Base-by-base conservation (phyloP, 108 stramenopile species). In the Nannochloropsis granulata region DNA sequence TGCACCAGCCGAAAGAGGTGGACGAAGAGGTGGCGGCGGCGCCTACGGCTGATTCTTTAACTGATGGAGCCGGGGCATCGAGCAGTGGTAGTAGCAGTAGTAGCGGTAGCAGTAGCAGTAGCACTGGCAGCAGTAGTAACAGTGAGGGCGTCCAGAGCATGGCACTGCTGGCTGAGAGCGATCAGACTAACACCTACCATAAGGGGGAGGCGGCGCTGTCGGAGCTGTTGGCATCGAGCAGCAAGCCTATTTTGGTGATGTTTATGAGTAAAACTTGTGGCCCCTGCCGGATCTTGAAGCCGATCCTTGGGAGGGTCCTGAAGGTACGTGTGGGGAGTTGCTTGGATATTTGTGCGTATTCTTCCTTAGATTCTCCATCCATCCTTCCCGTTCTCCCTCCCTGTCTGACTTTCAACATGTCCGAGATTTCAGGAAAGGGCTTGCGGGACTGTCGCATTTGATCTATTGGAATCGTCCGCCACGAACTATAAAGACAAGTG, bases 261-360 rank as follows among this genome's bases (percentile, higher is more conserved):
- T 86, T 83, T 46, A 80, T 83, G 46, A 43, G 46, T 23, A 82
- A 82, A 11, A 80, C 86, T 13, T 86, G 86, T 42, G 86, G 86
- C 13, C 86, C 86, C 44, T 86, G 86, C 83, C 81, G 81, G 86
- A 78, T 81, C 7, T 43, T 86, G 44, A 78, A 71, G 9, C 85
- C 81, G 43, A 71, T 86, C 42, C 78, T 86, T 42, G 85, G 43
- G 24, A 43, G 78, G 12, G 82, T 86, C 16, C 43, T 82, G 44
- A 81, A 44, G 56, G 56, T 71, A n/a, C 56, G 56, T 71, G 56
- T 16, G 56, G 34, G 34, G 34, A 34, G 1, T 34, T 3, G 34
- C 2, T 34, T 34, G 34, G 34, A 34, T 34, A 5, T 34, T 34
- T 34, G 34, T 5, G 34, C 34, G 34, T 34, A 3, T 34, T 34